Evolutionary conservation across 2,329 filamentous ascomycete species (phyloP), one percentile per base, ranked within the genome.

Genomic region (Pezicula neosporulosa): DNA sequence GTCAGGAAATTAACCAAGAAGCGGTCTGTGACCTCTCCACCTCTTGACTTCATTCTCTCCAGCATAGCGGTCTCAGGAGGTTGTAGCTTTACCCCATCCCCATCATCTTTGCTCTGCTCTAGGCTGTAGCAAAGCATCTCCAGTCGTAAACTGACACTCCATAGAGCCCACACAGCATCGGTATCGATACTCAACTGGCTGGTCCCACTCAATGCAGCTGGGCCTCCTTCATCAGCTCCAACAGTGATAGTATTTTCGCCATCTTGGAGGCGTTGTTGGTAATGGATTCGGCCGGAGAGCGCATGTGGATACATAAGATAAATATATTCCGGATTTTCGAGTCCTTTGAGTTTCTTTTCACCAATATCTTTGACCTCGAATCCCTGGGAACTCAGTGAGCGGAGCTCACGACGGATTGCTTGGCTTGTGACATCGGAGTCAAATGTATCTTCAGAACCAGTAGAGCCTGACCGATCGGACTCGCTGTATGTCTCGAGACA

Each of bases 281-380:
- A 80, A 13, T 87, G 81, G 53, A 91, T 85, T 54, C 94, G 87
- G 37, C 90, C 90, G 12, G 89, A 84, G 30, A 99, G 81, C 1
- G 87, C 83, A 67, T 96, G 91, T 2, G 94, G 93, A 67, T 97
- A 99, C 68, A 99, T 88, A 52, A 96, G 85, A 71, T 96, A 97
- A 60, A 99, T 87, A 54, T 91, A 87, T 68, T 99, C 94, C 0
- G 94, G 93, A 66, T 99, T 99, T 70, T 99, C 94, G 12, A 99
- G 83, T 28, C 94, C 94, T 72, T 99, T 99, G 51, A 99, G 78
- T 66, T 96, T 97, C 60, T 87, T 87, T 70, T 97, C 92, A 45
- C 94, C 94, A 68, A 96, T 87, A 63, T 97, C 92, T 70, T 97
- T 97, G 65, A 97, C 91, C 67, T 96, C 90, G 64, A 97, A 99